phyloP scores from a whole-genome alignment of 257 asterid species.

The Mentha longifolia region DNA sequence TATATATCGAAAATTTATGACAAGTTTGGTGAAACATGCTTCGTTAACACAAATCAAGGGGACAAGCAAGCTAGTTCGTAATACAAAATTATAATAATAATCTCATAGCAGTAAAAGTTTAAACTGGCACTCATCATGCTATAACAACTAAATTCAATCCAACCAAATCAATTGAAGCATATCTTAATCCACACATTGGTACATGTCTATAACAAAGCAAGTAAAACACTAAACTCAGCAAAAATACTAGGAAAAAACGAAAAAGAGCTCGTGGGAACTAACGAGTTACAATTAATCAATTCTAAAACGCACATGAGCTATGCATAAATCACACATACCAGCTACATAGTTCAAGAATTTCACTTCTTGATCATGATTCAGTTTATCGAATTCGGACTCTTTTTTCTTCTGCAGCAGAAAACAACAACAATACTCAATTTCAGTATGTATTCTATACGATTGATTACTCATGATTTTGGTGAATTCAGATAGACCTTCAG shows the following conservation, averaged over 20 bases:
- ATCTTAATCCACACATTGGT: background rate
- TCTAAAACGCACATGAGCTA: background rate
- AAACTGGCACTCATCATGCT: conserved; percentile 2
- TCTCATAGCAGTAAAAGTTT: background rate
- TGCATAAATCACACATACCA: conserved; percentile 47
- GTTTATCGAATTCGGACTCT: conserved; percentile 60
- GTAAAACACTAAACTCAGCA: background rate
- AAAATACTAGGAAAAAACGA: background rate
- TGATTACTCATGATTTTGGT: background rate
- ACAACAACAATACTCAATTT: background rate
- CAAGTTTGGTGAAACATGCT: background rate
- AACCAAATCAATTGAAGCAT: background rate
- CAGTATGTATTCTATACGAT: background rate
- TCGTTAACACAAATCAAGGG: conserved; percentile 11
- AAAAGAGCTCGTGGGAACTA: background rate
- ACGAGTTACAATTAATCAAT: background rate
- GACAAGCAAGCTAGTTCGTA: background rate
- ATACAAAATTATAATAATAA: background rate
- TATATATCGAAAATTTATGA: conserved; percentile 29
- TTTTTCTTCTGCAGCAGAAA: conserved; percentile 56
- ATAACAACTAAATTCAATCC: background rate
- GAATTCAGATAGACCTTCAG: conserved; percentile 57
- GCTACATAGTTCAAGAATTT: conserved; percentile 60
- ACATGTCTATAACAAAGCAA: background rate
- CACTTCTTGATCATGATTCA: conserved; percentile 70